Evolutionary conservation across 352 stramenopile species (phyloP).

Genomic region (Blastocystis sp.): DNA sequence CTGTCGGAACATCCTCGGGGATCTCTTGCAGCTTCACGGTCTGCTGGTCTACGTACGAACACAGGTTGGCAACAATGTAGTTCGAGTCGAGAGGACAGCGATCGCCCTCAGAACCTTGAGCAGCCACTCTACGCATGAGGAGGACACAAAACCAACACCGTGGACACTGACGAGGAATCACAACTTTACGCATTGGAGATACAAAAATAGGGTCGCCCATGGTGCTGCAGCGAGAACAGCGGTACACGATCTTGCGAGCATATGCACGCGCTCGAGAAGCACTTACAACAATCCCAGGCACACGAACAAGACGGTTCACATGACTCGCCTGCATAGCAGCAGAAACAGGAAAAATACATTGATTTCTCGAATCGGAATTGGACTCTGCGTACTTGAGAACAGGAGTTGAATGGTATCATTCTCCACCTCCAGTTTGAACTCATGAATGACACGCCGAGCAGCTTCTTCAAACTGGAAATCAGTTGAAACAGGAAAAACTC

Average conservation of each 20-base stretch:
- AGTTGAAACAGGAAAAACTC: not conserved
- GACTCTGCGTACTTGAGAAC: not conserved
- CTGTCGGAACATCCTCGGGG: constrained; percentile 90
- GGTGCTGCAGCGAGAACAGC: constrained; percentile 72
- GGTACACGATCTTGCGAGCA: constrained; percentile 80
- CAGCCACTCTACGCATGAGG: not conserved
- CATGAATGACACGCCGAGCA: not conserved
- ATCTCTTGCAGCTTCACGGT: constrained; percentile 91
- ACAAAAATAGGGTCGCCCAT: constrained; percentile 54
- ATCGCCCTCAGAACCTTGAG: constrained; percentile 47
- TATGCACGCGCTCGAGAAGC: constrained; percentile 84
- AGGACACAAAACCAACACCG: not conserved
- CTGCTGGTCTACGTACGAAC: constrained; percentile 91
- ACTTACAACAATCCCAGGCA: constrained; percentile 91
- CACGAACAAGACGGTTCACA: constrained; percentile 66
- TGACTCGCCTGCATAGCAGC: constrained; percentile 55
- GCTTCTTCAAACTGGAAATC: constrained; percentile 26
- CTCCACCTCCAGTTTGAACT: not conserved
- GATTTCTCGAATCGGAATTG: constrained; percentile 33
- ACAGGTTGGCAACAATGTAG: constrained; percentile 84
- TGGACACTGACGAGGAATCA: constrained; percentile 60
- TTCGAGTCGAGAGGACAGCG: constrained; percentile 81
- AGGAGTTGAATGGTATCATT: not conserved
- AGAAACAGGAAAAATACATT: not conserved
- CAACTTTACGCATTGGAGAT: constrained; percentile 36